Percentiles rank a stretch among this genome's conserved stretches.
These are phyloP conservation scores for Lobosporangium transversale DNA, from an alignment of 192 early-diverging fungal genomes.

Conservation along the genomic window DNA sequence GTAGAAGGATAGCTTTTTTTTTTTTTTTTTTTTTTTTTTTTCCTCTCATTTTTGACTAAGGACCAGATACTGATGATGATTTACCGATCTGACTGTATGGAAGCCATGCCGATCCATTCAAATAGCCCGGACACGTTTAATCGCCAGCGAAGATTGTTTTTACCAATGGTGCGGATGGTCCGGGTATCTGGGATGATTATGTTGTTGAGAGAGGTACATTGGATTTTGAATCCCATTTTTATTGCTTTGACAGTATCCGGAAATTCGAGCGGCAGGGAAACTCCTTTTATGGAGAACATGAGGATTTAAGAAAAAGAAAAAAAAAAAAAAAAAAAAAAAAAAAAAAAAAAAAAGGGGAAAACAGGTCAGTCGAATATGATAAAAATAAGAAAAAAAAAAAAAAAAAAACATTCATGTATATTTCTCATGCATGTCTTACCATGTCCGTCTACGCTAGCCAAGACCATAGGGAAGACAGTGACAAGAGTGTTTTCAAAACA, in stretches of 20 bases:
- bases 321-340: neutral
- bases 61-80: too few relatives aligned
- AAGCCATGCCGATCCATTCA: slow-evolving; percentile 57
- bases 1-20: neutral
- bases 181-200: slow-evolving; percentile 49
- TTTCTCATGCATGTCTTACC: slow-evolving; percentile 28
- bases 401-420: too few relatives aligned
- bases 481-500: slow-evolving; percentile 57
- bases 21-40: too few relatives aligned
- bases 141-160: slow-evolving; percentile 44
- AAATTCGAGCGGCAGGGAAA: slow-evolving; percentile 45
- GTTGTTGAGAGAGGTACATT: slow-evolving; percentile 6
- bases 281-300: too few relatives aligned
- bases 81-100: slow-evolving; percentile 51
- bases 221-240: slow-evolving; percentile 18
- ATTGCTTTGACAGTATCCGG: slow-evolving; percentile 17
- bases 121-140: slow-evolving; percentile 42
- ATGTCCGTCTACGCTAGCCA: slow-evolving; percentile 29
- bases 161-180: slow-evolving; percentile 37
- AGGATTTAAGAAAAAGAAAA: too few relatives aligned
- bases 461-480: slow-evolving; percentile 43
- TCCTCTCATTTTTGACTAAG: too few relatives aligned
- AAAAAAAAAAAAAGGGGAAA: neutral
- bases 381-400: neutral
- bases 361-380: neutral